Evolutionary conservation across 306 rosid species (phyloP).

Genomic region (Gleditsia sinensis): DNA sequence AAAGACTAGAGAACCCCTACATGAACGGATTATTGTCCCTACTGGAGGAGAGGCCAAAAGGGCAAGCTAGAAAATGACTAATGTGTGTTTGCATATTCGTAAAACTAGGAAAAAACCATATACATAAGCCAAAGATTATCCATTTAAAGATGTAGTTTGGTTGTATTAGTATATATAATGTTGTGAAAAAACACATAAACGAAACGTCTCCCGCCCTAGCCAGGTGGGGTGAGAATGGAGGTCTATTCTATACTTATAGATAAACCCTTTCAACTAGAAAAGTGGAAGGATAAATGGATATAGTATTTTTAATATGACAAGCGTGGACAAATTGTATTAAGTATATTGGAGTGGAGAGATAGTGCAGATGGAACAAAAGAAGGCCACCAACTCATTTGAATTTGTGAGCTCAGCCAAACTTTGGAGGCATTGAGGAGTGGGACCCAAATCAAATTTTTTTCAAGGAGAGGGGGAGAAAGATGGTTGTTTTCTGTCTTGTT

Average conservation of each 20-base stretch:
- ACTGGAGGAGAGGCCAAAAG: too few relatives aligned
- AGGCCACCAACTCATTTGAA: slow-evolving; percentile 61
- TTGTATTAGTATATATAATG: background rate
- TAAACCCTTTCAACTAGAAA: slow-evolving; percentile 21
- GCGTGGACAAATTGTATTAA: slow-evolving; percentile 22
- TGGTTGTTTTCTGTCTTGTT: slow-evolving; percentile 6
- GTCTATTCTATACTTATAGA: too few relatives aligned
- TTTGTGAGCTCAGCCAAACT: slow-evolving; percentile 52
- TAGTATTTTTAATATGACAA: background rate
- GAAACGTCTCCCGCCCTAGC: background rate
- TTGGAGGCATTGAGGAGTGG: slow-evolving; percentile 53
- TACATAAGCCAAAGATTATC: slow-evolving; percentile 21
- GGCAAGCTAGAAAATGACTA: background rate
- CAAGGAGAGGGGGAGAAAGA: too few relatives aligned
- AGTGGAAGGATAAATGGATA: background rate
- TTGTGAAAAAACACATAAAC: background rate
- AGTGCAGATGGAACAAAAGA: slow-evolving; percentile 38
- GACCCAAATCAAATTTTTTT: slow-evolving; percentile 47
- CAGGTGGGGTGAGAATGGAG: slow-evolving; percentile 26
- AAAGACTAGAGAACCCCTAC: too few relatives aligned
- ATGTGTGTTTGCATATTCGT: slow-evolving; percentile 13
- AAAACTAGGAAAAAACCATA: slow-evolving; percentile 24
- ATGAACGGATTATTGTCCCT: too few relatives aligned
- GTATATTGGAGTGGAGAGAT: background rate
- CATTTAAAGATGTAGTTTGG: slow-evolving; percentile 25